Base-by-base conservation (phyloP, 371 early-diverging fungal species). In the Mucor velutinosus region DNA sequence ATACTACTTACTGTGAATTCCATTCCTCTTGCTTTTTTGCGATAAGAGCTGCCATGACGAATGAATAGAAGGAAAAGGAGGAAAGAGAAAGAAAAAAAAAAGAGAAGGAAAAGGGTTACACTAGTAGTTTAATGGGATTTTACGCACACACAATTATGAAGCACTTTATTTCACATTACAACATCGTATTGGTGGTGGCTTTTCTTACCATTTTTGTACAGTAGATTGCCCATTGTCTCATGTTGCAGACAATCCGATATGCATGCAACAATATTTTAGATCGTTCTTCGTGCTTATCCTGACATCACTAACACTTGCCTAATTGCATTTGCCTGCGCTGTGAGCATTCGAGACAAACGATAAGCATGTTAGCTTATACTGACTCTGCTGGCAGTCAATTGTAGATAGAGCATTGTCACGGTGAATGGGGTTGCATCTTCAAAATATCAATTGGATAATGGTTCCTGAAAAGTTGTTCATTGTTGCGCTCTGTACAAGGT, bases 21-120 rank as follows among this genome's bases (percentile, higher is more conserved):
- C 58, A 49, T 23, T 68, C 69, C 59, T 68, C 69, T 33, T 68
- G 59, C 25, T 68, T 68, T n/a, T 68, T 68, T 12, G 69, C 57
- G 41, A 59, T 45, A 17, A 67, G 29, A 12, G 55, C 23, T 27
- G 67, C 55, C 67, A 67, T 67, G 29, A 43, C 45, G 14, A 32
- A 61, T 30, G 30, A 1, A 47, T 21, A 11, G 19, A 47, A 3
- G n/a, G 0, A 27, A 39, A 55, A 37, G 27, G 53, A 19, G 29
- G 10, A 37, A 23, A 15, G n/a, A 27, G 37, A 59, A 32, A 64
- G 37, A 47, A 59, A 49, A 17, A 33, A n/a, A 29, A 7, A 45
- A 45, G 19, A 45, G 19, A n/a, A 7, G 10, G 10, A 19, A 45
- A 45, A 47, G 21, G 47, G 47, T 47, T 47, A 47, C 47, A 47